phyloP scores from a whole-genome alignment of 352 stramenopile genomes.

The Albugo laibachii region DNA sequence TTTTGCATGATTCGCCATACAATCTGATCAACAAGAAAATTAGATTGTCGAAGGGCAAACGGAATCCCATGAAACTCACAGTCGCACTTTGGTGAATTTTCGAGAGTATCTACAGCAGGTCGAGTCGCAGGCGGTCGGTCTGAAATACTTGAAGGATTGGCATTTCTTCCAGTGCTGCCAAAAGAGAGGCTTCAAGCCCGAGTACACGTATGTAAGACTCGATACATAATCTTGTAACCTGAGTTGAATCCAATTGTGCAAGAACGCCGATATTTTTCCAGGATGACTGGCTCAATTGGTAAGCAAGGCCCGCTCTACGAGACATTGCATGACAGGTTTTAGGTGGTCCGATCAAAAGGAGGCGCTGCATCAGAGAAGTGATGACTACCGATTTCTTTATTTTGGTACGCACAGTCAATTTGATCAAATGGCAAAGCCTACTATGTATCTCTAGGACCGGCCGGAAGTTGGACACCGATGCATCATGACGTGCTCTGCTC shows the following conservation, averaged over 20 bases:
- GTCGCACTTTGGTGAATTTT: slow-evolving; percentile 34
- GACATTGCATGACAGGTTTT: slow-evolving; percentile 1
- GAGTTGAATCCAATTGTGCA: background rate
- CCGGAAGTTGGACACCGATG: slow-evolving; percentile 75
- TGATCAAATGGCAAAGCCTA: background rate
- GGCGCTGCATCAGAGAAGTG: slow-evolving; percentile 51
- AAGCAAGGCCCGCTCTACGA: background rate
- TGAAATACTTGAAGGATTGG: slow-evolving; percentile 71
- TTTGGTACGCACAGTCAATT: slow-evolving; percentile 28
- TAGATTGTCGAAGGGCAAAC: too few species aligned
- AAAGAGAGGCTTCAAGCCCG: background rate
- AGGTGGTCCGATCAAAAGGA: slow-evolving; percentile 15
- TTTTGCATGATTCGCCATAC: background rate
- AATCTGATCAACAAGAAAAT: background rate
- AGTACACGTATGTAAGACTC: background rate
- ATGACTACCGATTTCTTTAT: slow-evolving; percentile 95
- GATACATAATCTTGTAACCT: background rate
- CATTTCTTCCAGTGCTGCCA: slow-evolving; percentile 36
- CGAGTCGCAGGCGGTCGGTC: too few species aligned
- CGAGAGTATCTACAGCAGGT: slow-evolving; percentile 11
- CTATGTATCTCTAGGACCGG: slow-evolving; percentile 26
- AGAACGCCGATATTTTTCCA: slow-evolving; percentile 73
- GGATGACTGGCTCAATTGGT: slow-evolving; percentile 88
- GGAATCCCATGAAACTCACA: slow-evolving; percentile 14
- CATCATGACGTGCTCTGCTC: slow-evolving; percentile 94